phyloP scores from a whole-genome alignment of 768 basidiomycete genomes.

The Leccinum longicurvipes region DNA sequence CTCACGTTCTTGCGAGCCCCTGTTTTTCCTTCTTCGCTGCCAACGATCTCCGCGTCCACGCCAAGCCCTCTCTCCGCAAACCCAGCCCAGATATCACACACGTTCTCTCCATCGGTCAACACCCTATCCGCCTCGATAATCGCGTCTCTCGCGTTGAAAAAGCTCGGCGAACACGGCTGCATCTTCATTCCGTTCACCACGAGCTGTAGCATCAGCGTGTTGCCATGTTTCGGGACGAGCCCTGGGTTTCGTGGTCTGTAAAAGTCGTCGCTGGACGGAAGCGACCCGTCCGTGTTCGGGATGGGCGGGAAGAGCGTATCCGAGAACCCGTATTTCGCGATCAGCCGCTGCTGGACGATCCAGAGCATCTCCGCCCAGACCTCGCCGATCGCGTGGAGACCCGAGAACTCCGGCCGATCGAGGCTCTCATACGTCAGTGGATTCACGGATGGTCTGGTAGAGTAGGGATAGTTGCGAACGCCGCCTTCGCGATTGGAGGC shows the following conservation, averaged over 20 bases:
- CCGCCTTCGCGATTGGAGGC: constrained; percentile 74
- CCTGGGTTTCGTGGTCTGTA: constrained; percentile 49
- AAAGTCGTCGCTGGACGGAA: constrained; percentile 66
- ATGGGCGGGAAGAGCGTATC: constrained; percentile 79
- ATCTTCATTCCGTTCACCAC: constrained; percentile 93
- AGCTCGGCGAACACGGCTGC: constrained; percentile 84
- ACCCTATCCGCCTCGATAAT: constrained; percentile 86
- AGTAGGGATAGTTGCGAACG: constrained; percentile 88
- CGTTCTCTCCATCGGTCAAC: constrained; percentile 89
- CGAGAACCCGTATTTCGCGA: constrained; percentile 79
- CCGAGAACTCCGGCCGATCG: constrained; percentile 47
- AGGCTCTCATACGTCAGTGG: constrained; percentile 93
- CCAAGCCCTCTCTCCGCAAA: constrained; percentile 84
- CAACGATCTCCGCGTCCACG: constrained; percentile 64
- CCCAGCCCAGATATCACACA: constrained; percentile 77
- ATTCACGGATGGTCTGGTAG: constrained; percentile 72
- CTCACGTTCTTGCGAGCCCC: constrained; percentile 67
- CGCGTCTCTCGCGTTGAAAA: constrained; percentile 89
- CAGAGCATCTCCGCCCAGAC: constrained; percentile 95
- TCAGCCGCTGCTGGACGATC: constrained; percentile 72
- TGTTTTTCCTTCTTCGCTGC: constrained; percentile 87
- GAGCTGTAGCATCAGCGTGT: constrained; percentile 80
- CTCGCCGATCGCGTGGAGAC: constrained; percentile 64
- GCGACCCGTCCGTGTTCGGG: constrained; percentile 56
- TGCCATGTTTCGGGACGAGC: constrained; percentile 86